These are phyloP conservation scores for Metschnikowia baotianmanensis DNA, from an alignment of 805 yeast genomes.

Conservation along the genomic window DNA sequence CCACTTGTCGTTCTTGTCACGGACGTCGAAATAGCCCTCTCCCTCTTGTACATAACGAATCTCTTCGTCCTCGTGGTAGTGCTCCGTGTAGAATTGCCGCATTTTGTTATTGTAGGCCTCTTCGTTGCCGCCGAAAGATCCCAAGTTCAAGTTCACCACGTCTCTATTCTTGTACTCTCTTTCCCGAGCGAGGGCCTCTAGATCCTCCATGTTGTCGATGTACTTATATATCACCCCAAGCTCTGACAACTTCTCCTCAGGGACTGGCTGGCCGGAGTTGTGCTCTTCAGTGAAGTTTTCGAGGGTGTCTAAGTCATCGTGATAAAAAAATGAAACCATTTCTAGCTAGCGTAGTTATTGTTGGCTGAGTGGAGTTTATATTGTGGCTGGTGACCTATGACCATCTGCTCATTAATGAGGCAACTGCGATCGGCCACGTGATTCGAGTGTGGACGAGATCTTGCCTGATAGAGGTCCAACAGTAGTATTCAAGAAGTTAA, in stretches of 20 bases:
- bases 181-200: constrained; percentile 63
- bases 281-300: constrained; percentile 68
- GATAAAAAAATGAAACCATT: constrained; percentile 52
- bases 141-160: constrained; percentile 56
- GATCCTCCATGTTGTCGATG: constrained; percentile 49
- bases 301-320: constrained; percentile 55
- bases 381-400: too few species aligned
- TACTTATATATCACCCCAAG: constrained; percentile 70
- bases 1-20: constrained; percentile 67
- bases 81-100: constrained; percentile 73
- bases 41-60: constrained; percentile 89
- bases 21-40: constrained; percentile 86
- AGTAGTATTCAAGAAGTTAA: too few species aligned
- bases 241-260: constrained; percentile 46
- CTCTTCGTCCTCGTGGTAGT: constrained; percentile 95
- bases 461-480: too few species aligned
- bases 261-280: constrained; percentile 61
- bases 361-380: too few species aligned
- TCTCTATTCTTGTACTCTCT: constrained; percentile 83
- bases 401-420: too few species aligned
- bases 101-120: constrained; percentile 61
- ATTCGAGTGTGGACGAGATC: too few species aligned
- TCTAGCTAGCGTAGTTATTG: too few species aligned
- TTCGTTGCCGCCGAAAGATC: constrained; percentile 57
- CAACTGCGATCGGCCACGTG: constrained; percentile 4